Conservation (phyloP, 1,139 yeast species). For the Suhomyces yuchorum region DNA sequence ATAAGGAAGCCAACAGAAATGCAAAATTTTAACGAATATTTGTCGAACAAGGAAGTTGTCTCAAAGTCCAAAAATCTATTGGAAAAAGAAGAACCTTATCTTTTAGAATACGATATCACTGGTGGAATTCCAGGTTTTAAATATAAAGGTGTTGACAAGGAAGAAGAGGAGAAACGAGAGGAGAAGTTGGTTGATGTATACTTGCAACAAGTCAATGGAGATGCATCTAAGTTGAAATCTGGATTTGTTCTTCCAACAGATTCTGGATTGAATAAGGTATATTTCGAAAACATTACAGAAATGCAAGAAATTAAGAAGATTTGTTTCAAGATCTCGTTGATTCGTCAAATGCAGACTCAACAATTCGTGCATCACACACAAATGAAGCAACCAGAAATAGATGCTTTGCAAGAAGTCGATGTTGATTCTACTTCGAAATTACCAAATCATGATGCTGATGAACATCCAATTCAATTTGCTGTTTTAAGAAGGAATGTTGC, state of each 20-base stretch:
- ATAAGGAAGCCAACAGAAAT: constrained; percentile 61
- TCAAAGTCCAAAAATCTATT: constrained; percentile 49
- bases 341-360: constrained; percentile 89
- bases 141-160: constrained; percentile 53
- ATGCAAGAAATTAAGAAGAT: constrained; percentile 87
- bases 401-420: constrained; percentile 65
- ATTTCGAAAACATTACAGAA: constrained; percentile 67
- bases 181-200: constrained; percentile 44
- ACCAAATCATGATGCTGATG: constrained; percentile 62
- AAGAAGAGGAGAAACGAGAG: constrained; percentile 53
- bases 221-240: constrained; percentile 30
- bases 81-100: constrained; percentile 65
- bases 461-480: constrained; percentile 60
- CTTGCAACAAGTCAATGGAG: constrained; percentile 35
- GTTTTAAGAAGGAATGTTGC: constrained; percentile 72
- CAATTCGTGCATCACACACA: constrained; percentile 75
- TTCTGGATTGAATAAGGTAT: constrained; percentile 61
- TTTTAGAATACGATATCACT: constrained; percentile 80
- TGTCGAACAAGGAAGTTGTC: constrained; percentile 45
- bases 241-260: constrained; percentile 39
- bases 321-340: constrained; percentile 85
- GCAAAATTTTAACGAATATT: constrained; percentile 53
- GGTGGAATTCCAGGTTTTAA: constrained; percentile 76
- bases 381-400: constrained; percentile 69
- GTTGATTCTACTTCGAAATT: constrained; percentile 78